Evolutionary conservation across 2,329 filamentous ascomycete species (phyloP), one percentile per base, ranked within the genome.

Genomic region (Aspergillus japonicus): DNA sequence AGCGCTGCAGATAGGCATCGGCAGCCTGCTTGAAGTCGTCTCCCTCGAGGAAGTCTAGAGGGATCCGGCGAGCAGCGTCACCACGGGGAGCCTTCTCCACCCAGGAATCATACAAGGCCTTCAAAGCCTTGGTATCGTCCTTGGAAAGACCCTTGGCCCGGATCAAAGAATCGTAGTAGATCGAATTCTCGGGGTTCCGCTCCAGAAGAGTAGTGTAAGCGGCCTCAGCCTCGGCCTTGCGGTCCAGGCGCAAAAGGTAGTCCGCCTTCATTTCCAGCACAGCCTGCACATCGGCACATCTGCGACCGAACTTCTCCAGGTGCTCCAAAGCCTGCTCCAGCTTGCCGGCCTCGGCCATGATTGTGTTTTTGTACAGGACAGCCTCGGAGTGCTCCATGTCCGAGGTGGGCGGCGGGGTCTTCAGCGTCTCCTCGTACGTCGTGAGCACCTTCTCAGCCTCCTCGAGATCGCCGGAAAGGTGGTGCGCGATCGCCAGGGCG

Each of bases 361-460:
- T 87, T 50, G 84, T 85, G 78, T 97, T 99, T 79, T 96, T 97
- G 81, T 99, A 99, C 78, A 99, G 82, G 59, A 92, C 82, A 49
- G 94, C 92, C 79, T 99, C 95, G 33, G 93, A 95, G 76, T 98
- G 91, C 77, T 99, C 95, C 71, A 94, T 85, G 73, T 98, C 94
- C 52, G 84, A 81, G 72, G 89, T 89, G 12, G 87, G 84, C 1
- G 92, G 92, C 10, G 88, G 85, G 12, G 85, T 84, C 79, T 96
- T 97, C 64, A 99, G 77, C 0, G 94, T 98, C 63, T 95, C 92
- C 77, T 99, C 95, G 75, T 94, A 99, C 16, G 90, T 96, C 50
- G 87, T 91, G 68, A 99, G 80, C 47, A 96, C 90, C 69, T 92
- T 92, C 79, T 99, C 95, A 31, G 95, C 96, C 69, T 95, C 90